Percentiles rank a stretch among this genome's conserved stretches.
Conservation (phyloP, 2,329 filamentous ascomycete genomes). For the Chalaropsis thielavioides region DNA sequence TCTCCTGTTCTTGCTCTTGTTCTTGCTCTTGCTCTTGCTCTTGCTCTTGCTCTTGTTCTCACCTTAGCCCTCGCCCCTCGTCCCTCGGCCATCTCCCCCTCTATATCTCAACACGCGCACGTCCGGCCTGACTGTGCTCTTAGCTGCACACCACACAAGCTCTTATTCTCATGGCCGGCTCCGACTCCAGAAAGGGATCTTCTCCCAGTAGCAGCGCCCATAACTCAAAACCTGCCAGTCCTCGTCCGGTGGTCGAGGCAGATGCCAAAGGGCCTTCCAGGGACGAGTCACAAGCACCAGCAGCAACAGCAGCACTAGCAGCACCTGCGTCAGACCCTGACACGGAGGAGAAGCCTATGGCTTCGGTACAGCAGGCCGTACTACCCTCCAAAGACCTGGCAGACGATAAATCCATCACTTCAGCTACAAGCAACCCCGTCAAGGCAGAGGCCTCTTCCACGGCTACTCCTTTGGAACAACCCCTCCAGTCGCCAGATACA, state of each 20-base stretch:
- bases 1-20: not conserved
- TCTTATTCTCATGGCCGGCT: not conserved
- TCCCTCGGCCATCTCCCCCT: too few relatives aligned
- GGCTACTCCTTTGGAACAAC: not conserved
- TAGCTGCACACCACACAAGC: not conserved
- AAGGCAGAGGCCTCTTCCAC: not conserved
- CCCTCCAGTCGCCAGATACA: not conserved
- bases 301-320: not conserved
- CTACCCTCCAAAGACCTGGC: not conserved
- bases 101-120: not conserved
- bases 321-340: not conserved
- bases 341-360: not conserved
- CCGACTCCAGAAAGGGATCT: not conserved
- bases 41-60: not conserved
- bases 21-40: not conserved
- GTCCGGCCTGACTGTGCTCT: not conserved
- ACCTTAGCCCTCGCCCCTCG: too few relatives aligned
- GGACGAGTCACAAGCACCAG: not conserved
- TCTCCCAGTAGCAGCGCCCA: not conserved
- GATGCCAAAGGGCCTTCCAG: not conserved
- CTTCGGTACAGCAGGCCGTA: not conserved
- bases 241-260: slow-evolving; percentile 15
- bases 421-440: not conserved
- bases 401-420: not conserved
- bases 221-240: not conserved